Evolutionary conservation across 257 asterid species (phyloP).

Genomic region (Plantago major): DNA sequence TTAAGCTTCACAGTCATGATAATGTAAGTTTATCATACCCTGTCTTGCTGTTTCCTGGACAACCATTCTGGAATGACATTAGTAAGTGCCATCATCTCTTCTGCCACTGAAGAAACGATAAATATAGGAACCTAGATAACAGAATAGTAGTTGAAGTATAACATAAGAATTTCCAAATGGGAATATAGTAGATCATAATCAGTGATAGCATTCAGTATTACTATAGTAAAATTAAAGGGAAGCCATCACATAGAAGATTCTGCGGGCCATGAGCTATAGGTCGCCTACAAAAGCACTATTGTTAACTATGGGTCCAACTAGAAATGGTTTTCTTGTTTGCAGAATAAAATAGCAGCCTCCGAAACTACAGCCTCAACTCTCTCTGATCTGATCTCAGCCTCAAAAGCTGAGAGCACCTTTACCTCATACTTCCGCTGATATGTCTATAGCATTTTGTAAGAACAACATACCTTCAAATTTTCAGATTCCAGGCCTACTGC

Average conservation of each 20-base stretch:
- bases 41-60: slow-evolving; percentile 56
- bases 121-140: slow-evolving; percentile 69
- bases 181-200: background rate
- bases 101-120: slow-evolving; percentile 77
- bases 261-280: no score
- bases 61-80: slow-evolving; percentile 91
- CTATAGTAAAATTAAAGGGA: no score
- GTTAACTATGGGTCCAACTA: no score
- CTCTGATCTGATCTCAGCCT: slow-evolving; percentile 2
- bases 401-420: slow-evolving; percentile 9
- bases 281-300: no score
- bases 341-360: background rate
- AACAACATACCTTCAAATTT: slow-evolving; percentile 45
- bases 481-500: slow-evolving; percentile 46
- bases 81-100: slow-evolving; percentile 67
- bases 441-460: background rate
- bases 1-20: slow-evolving; percentile 16
- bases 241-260: no score
- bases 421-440: slow-evolving; percentile 7
- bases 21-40: slow-evolving; percentile 44
- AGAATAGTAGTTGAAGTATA: slow-evolving; percentile 9
- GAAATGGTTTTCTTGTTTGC: no score
- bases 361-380: slow-evolving; percentile 10
- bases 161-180: slow-evolving; percentile 6
- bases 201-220: no score